Evolutionary conservation across 306 rosid genomes (phyloP), one percentile per base, ranked within the genome.

Genomic region (Vigna trinervia): DNA sequence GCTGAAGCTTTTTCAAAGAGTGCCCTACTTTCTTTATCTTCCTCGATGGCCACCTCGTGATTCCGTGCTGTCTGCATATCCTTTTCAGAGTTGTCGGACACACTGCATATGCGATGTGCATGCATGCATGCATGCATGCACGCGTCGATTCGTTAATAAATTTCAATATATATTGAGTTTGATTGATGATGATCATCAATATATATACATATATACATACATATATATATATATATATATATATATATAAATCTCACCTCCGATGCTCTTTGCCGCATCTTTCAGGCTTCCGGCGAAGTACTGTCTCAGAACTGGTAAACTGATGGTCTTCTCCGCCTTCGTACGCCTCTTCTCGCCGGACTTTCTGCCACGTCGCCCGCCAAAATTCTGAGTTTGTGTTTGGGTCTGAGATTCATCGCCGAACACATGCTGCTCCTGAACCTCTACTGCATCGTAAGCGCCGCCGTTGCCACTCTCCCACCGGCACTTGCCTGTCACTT

Each of bases 31-130:
- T 91, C 84, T 89, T 89, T 19, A 88, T 91, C 84, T 85, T 91
- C 70, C 91, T 69, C 6, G 97, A 88, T 12, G 92, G 92, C 90
- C 92, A 88, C 70, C 97, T 71, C 4, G 82, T 83, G 12, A 89
- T 89, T 26, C 89, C 94, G 63, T 89, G 91, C 74, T 89, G 92
- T 75, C 88, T 87, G 85, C 97, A 87, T 79, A 91, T 91, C 84
- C 94, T 81, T 71, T 87, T 91, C 78, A 87, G 83, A 39, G 96
- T 87, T 14, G 94, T 91, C n/a, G 91, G 87, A 63, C 94, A 87
- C 22, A 89, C 94, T 91, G 82, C 81, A 53, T 6, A 36, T 6
- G 39, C 6, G 7, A 5, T 34, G 43, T 38, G 43, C 43, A 4
- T 39, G 45, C 43, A 38, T 39, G 45, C 45, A 39, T 39, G 11